A percentile compares a stretch with the other conserved stretches of the same genome.
phyloP scores from a whole-genome alignment of 495 filamentous ascomycete genomes.

The Rusavskia elegans region DNA sequence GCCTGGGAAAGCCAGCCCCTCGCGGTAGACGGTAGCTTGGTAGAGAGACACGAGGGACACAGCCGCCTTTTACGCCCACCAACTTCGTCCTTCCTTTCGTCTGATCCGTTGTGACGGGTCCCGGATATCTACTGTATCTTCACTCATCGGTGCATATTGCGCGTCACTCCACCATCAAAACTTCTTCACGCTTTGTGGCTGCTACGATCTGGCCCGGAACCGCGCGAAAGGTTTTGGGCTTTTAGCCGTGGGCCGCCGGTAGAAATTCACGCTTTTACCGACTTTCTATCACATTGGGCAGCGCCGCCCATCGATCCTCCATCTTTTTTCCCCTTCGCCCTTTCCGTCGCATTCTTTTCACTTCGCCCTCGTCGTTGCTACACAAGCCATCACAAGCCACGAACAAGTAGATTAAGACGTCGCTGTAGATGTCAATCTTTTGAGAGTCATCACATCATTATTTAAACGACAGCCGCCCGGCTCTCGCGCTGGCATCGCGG shows the following conservation, averaged over 20 bases:
- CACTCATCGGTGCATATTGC: background rate
- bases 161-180: background rate
- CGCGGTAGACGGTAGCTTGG: background rate
- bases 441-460: background rate
- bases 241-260: background rate
- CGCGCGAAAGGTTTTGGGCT: background rate
- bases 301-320: background rate
- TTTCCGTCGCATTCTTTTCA: background rate
- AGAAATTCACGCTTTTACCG: constrained; percentile 1
- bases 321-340: background rate
- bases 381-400: background rate
- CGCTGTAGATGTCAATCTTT: background rate
- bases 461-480: background rate
- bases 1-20: background rate
- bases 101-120: background rate
- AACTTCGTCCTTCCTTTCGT: background rate
- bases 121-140: background rate
- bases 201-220: background rate
- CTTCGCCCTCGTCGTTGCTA: background rate
- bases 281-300: background rate
- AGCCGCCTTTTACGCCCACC: constrained; percentile 1
- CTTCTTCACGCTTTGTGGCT: background rate
- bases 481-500: background rate
- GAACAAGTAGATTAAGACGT: background rate
- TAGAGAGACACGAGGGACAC: background rate